phyloP scores from a whole-genome alignment of 1,284 basidiomycete species.

The Irpex sp. region DNA sequence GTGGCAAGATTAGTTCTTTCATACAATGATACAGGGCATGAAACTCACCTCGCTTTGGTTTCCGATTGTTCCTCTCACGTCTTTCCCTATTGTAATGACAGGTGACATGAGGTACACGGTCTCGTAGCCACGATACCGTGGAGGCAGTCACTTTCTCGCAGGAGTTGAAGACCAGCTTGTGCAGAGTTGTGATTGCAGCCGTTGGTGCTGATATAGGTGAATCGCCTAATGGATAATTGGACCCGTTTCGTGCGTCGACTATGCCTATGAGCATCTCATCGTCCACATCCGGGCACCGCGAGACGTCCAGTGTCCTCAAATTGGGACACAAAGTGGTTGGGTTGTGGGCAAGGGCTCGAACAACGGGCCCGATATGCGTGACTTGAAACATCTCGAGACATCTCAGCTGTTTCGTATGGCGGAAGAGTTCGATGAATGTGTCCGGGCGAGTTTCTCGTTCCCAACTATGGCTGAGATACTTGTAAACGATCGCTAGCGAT shows the following conservation, averaged over 20 bases:
- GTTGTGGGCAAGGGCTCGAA: not conserved
- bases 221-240: not conserved
- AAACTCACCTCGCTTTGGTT: not conserved
- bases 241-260: not conserved
- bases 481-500: not conserved
- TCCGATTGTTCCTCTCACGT: not conserved
- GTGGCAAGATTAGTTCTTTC: too few species aligned
- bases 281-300: not conserved
- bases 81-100: conserved; percentile 42
- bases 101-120: conserved; percentile 48
- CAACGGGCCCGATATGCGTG: not conserved
- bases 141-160: conserved; percentile 53
- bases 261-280: not conserved
- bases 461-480: not conserved
- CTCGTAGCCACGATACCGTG: conserved; percentile 57
- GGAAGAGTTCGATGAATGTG: not conserved
- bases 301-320: not conserved
- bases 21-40: too few species aligned
- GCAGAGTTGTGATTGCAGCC: not conserved
- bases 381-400: not conserved
- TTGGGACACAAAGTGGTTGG: not conserved
- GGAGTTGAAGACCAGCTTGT: conserved; percentile 46
- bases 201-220: not conserved
- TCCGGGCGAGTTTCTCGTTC: not conserved
- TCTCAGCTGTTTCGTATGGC: not conserved